Evolutionary conservation across 192 early-diverging fungal species (phyloP).

Genomic region (Rhizoclosmatium globosum): DNA sequence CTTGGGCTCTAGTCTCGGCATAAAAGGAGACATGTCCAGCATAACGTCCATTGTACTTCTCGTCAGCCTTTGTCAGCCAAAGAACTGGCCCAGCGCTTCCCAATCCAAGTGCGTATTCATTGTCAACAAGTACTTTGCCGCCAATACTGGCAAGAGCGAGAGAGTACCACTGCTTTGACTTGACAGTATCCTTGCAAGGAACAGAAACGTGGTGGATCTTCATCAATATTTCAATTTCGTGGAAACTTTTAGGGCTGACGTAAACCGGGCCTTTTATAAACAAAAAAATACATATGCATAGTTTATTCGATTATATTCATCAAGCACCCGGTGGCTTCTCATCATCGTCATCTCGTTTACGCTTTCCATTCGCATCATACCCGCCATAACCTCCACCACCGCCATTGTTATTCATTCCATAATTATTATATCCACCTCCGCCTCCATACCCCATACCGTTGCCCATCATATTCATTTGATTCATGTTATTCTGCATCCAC

Average conservation of each 20-base stretch:
- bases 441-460: not conserved
- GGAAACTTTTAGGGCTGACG: not conserved
- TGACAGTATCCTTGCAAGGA: not conserved
- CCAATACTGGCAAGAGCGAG: not conserved
- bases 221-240: not conserved
- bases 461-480: not conserved
- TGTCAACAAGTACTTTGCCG: not conserved
- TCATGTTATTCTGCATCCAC: not conserved
- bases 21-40: not conserved
- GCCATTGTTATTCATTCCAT: not conserved
- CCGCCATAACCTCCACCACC: not conserved
- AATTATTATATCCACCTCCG: not conserved
- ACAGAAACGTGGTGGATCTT: conserved; percentile 14
- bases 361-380: conserved; percentile 8
- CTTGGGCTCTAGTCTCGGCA: conserved; percentile 1
- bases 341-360: conserved; percentile 26
- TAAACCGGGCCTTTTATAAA: no score
- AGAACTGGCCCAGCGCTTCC: not conserved
- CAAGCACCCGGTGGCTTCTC: conserved; percentile 20
- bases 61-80: not conserved
- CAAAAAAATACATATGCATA: no score
- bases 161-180: conserved; percentile 7
- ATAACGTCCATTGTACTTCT: not conserved
- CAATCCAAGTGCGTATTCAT: not conserved
- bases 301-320: not conserved